A percentile compares a stretch with the other conserved stretches of the same genome.
Evolutionary conservation across 495 filamentous ascomycete genomes (phyloP).

Genomic region (Chlorociboria aeruginascens): DNA sequence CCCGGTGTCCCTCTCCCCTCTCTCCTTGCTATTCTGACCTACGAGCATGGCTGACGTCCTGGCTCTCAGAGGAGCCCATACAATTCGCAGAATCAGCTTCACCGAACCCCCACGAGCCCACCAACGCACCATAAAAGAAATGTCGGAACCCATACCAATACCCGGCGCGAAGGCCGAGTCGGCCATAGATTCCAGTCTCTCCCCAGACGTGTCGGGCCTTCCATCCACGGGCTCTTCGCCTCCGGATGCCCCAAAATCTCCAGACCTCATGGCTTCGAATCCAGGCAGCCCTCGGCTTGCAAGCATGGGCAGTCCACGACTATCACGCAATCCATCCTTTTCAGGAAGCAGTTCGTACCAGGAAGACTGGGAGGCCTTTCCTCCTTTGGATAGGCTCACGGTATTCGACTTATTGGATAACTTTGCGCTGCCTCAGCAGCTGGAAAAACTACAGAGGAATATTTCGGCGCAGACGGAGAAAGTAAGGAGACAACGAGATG

Average conservation of each 20-base stretch:
- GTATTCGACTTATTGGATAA: conserved; percentile 92
- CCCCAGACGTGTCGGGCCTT: conserved; percentile 10
- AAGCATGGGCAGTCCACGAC: conserved; percentile 44
- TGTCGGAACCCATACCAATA: conserved; percentile 32
- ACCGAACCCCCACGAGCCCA: conserved; percentile 23
- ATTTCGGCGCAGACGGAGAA: conserved; percentile 73
- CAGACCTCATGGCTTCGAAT: conserved; percentile 29
- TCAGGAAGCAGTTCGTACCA: conserved; percentile 67
- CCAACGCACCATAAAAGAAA: conserved; percentile 27
- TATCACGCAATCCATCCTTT: conserved; percentile 65
- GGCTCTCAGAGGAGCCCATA: conserved; percentile 26
- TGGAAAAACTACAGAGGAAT: conserved; percentile 77
- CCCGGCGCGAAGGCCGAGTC: conserved; percentile 10
- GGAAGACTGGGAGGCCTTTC: conserved; percentile 77
- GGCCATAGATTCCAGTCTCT: conserved; percentile 8
- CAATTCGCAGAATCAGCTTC: conserved; percentile 28
- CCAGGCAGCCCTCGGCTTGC: conserved; percentile 46
- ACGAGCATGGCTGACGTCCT: conserved; percentile 27
- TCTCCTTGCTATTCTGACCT: background rate
- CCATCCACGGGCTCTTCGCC: conserved; percentile 27
- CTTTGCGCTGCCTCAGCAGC: conserved; percentile 72
- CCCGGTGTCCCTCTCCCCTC: background rate
- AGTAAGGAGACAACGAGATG: conserved; percentile 70
- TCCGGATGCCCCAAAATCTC: conserved; percentile 30
- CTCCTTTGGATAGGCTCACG: conserved; percentile 82